phyloP scores from a whole-genome alignment of 2,329 filamentous ascomycete species.

The Raffaelea ambrosiae region DNA sequence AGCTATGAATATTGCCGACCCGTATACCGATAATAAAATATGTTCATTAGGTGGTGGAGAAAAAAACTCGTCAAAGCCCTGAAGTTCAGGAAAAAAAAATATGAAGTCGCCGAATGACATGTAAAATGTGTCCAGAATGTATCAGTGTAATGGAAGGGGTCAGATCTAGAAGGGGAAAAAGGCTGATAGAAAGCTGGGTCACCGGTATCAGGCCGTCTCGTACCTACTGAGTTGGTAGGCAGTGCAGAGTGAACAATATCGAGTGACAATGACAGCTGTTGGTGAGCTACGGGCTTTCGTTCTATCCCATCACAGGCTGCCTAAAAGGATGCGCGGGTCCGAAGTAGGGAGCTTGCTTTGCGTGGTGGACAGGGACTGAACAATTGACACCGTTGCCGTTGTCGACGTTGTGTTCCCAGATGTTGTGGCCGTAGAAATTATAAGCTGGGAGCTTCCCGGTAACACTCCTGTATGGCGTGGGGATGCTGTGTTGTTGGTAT shows the following conservation, averaged over 20 bases:
- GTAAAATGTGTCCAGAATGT: background rate
- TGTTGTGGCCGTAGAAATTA: conserved; percentile 36
- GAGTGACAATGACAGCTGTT: too few relatives aligned
- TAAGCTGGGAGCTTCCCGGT: conserved; percentile 28
- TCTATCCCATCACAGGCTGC: conserved; percentile 46
- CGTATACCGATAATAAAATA: conserved; percentile 16
- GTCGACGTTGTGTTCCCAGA: conserved; percentile 42
- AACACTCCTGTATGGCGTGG: conserved; percentile 34
- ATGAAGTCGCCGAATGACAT: conserved; percentile 5
- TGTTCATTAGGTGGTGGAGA: conserved; percentile 13
- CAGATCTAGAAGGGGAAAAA: too few relatives aligned
- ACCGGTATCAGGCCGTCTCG: too few relatives aligned
- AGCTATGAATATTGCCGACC: conserved; percentile 6
- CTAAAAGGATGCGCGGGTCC: conserved; percentile 38
- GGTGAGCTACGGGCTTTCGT: too few relatives aligned
- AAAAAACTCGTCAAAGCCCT: background rate
- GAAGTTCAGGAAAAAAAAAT: background rate
- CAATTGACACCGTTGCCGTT: conserved; percentile 37
- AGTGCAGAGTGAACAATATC: too few relatives aligned
- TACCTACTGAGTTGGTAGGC: too few relatives aligned
- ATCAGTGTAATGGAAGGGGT: too few relatives aligned
- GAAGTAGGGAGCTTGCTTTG: conserved; percentile 40
- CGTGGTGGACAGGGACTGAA: conserved; percentile 28
- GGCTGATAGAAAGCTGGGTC: too few relatives aligned
- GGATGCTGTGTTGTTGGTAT: conserved; percentile 6